phyloP scores from a whole-genome alignment of 306 rosid species.

The Vigna radiata region DNA sequence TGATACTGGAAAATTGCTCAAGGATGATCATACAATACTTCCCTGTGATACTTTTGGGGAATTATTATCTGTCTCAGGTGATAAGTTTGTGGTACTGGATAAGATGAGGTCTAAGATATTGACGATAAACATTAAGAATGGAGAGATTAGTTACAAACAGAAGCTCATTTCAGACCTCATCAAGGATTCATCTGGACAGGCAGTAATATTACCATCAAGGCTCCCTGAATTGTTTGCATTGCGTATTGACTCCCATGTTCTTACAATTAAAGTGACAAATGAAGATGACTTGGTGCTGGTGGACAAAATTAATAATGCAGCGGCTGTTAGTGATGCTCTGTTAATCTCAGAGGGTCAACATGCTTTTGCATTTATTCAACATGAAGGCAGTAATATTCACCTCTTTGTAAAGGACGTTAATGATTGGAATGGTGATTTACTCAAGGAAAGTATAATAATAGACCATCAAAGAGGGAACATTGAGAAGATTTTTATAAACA shows the following conservation, averaged over 20 bases:
- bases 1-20: slow-evolving; percentile 79
- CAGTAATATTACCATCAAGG: slow-evolving; percentile 68
- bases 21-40: slow-evolving; percentile 56
- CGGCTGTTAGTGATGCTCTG: slow-evolving; percentile 75
- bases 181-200: slow-evolving; percentile 63
- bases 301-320: slow-evolving; percentile 66
- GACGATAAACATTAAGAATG: slow-evolving; percentile 64
- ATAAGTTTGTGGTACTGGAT: slow-evolving; percentile 74
- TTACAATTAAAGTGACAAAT: slow-evolving; percentile 63
- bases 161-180: slow-evolving; percentile 61
- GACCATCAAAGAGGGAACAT: slow-evolving; percentile 77
- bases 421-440: slow-evolving; percentile 72
- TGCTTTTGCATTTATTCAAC: slow-evolving; percentile 77
- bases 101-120: slow-evolving; percentile 67
- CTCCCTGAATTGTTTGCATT: slow-evolving; percentile 78
- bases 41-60: slow-evolving; percentile 77
- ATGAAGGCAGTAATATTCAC: slow-evolving; percentile 65
- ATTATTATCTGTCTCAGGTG: slow-evolving; percentile 65
- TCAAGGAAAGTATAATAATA: slow-evolving; percentile 72
- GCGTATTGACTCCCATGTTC: slow-evolving; percentile 52
- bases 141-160: slow-evolving; percentile 62
- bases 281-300: slow-evolving; percentile 74
- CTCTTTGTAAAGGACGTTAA: slow-evolving; percentile 68
- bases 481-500: slow-evolving; percentile 79
- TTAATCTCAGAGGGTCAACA: slow-evolving; percentile 73